Conservation (phyloP, 2,329 filamentous ascomycete genomes). For the Hortaea sp. region DNA sequence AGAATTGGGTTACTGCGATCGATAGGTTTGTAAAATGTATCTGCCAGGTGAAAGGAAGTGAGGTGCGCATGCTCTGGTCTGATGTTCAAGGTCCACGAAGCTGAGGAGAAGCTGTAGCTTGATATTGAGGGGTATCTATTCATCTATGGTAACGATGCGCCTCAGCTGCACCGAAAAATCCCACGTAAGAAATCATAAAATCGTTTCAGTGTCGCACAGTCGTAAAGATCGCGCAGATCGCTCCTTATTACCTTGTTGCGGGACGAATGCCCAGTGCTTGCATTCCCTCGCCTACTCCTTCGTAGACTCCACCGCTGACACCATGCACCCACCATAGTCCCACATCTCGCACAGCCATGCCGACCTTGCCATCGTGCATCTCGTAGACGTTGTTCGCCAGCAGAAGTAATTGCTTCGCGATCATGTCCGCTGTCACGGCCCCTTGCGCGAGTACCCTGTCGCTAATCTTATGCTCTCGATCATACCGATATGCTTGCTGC, state of each 20-base stretch:
- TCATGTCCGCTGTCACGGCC: conserved; percentile 42
- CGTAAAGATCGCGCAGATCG: not conserved
- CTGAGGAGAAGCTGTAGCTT: not conserved
- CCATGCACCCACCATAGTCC: conserved; percentile 54
- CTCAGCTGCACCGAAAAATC: too few species aligned
- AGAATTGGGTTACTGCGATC: too few species aligned
- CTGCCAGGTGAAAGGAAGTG: too few species aligned
- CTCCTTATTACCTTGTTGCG: not conserved
- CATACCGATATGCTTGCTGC: conserved; percentile 48
- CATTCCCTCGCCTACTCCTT: conserved; percentile 50
- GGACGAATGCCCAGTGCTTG: conserved; percentile 30
- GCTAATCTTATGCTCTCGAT: conserved; percentile 56
- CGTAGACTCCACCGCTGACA: conserved; percentile 56
- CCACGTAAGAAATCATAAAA: too few species aligned
- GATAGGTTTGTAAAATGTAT: too few species aligned
- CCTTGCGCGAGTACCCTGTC: conserved; percentile 46
- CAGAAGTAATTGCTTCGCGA: conserved; percentile 43
- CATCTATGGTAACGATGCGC: not conserved
- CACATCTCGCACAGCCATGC: conserved; percentile 46
- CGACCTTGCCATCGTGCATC: conserved; percentile 56
- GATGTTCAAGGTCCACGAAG: not conserved
- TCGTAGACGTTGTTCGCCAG: conserved; percentile 47
- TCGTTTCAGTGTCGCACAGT: too few species aligned
- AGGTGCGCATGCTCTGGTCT: too few species aligned
- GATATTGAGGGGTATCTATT: not conserved